Evolutionary conservation across 495 filamentous ascomycete genomes (phyloP).

Genomic region (Hypomontagnella submonticulosa): DNA sequence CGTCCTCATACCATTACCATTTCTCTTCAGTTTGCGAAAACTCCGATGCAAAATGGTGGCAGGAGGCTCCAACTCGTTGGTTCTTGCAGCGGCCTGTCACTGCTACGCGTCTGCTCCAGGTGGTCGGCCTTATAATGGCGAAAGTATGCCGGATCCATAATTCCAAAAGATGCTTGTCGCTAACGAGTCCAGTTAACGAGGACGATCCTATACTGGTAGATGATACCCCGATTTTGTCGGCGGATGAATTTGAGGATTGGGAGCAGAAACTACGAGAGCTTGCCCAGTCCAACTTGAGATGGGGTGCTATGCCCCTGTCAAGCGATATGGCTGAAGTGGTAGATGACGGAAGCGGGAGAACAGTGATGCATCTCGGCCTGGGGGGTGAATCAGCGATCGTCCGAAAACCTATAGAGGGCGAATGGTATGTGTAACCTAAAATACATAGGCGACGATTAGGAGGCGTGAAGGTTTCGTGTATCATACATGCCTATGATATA

Average conservation of each 20-base stretch:
- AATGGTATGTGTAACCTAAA: constrained; percentile 17
- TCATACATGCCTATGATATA: too few species aligned
- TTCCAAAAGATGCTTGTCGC: neutral
- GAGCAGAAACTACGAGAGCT: constrained; percentile 8
- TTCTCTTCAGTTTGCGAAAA: constrained; percentile 12
- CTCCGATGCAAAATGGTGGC: constrained; percentile 16
- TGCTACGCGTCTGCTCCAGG: neutral
- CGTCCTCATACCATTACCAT: constrained; percentile 4
- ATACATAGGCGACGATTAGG: too few species aligned
- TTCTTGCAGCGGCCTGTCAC: constrained; percentile 19
- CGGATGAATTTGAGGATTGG: constrained; percentile 6
- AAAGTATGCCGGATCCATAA: constrained; percentile 4
- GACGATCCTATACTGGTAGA: neutral
- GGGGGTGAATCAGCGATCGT: constrained; percentile 7
- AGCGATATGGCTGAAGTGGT: constrained; percentile 3
- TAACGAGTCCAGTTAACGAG: neutral
- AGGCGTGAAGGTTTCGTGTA: too few species aligned
- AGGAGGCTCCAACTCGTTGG: constrained; percentile 16
- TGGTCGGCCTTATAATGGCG: neutral
- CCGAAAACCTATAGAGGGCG: constrained; percentile 6
- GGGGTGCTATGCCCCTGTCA: constrained; percentile 17
- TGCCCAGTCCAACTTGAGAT: constrained; percentile 15
- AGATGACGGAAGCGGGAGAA: neutral
- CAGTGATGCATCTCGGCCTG: constrained; percentile 29
- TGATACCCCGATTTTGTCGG: neutral